A percentile compares a stretch with the other conserved stretches of the same genome.
These are phyloP conservation scores for Syzygium oleosum DNA, from an alignment of 345 rosid genomes.

Conservation along the genomic window DNA sequence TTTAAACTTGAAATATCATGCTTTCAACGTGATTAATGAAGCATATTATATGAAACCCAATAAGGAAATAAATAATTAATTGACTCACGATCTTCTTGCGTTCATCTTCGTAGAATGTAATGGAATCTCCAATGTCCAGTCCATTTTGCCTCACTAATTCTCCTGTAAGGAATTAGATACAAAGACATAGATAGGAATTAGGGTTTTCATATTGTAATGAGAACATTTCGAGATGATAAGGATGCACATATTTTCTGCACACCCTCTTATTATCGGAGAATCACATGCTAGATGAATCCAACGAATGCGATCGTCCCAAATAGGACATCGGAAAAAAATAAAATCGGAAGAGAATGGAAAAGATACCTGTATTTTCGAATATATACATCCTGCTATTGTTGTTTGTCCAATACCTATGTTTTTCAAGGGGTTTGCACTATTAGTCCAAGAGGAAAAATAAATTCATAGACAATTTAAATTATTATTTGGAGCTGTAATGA, in stretches of 20 bases:
- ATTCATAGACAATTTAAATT: not conserved
- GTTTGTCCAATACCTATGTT: constrained; percentile 72
- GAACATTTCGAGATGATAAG: not conserved
- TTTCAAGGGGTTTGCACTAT: not conserved
- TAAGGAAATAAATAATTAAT: not conserved
- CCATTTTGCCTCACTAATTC: constrained; percentile 49
- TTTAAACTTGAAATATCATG: not conserved
- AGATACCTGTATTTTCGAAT: constrained; percentile 66
- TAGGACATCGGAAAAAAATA: not conserved
- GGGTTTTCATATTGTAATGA: not conserved
- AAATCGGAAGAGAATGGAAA: not conserved
- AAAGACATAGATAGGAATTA: not conserved
- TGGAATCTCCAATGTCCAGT: constrained; percentile 45
- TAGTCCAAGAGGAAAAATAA: not conserved
- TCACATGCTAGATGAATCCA: too few species aligned
- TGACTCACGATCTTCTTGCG: constrained; percentile 68
- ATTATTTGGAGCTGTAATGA: not conserved
- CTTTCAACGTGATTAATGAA: not conserved
- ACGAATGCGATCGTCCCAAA: not conserved
- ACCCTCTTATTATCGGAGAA: not conserved
- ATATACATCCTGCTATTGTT: constrained; percentile 89
- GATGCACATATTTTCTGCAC: not conserved
- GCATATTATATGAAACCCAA: not conserved
- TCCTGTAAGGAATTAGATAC: constrained; percentile 23
- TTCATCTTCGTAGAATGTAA: constrained; percentile 67